Evolutionary conservation across 2,329 filamentous ascomycete genomes (phyloP), one percentile per base, ranked within the genome.

Genomic region (Amylocarpus encephaloides): DNA sequence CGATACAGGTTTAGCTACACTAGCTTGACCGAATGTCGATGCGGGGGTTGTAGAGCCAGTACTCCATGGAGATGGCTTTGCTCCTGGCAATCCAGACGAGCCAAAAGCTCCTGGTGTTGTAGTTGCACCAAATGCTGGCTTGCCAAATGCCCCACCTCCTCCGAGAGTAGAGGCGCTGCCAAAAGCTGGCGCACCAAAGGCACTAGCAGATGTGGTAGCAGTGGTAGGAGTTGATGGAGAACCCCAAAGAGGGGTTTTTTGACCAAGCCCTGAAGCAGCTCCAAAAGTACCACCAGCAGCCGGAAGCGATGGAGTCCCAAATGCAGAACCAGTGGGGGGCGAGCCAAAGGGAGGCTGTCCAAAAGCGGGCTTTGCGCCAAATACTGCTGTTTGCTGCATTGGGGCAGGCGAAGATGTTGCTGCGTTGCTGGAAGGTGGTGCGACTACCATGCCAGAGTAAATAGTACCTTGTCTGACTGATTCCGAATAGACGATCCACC

Each of bases 401-500:
- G 49, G 62, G 40, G 58, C 51, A 15, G 57, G 41, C 16, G 54
- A 48, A 30, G 45, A 41, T 35, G 52, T 50, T 11, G 51, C 46
- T 35, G 59, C 51, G 45, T 56, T 50, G 34, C 35, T n/a, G 33
- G 53, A 40, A 15, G 46, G 57, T 34, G 54, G 59, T 30, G 71
- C 72, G 40, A 70, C 71, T 36, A 76, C 71, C 56, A 96, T 73
- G 4, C 86, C 87, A 36, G 85, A 78, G 66, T 90, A 97, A 0
- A 80, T 79, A 6, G 80, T 81, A 3, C 83, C 83, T 59, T 84
- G 74, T 52, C 84, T 80, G 54, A 98, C 83, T 1, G 92, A 90
- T 38, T 94, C 89, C 33, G 86, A 81, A 69, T 96, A 96, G 16
- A 97, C 79, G 39, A 97, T 71, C 88, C 92, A 96, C 90, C 92